These are phyloP conservation scores for Monosporascus sp. DNA, from an alignment of 2,329 filamentous ascomycete genomes.

Conservation along the genomic window DNA sequence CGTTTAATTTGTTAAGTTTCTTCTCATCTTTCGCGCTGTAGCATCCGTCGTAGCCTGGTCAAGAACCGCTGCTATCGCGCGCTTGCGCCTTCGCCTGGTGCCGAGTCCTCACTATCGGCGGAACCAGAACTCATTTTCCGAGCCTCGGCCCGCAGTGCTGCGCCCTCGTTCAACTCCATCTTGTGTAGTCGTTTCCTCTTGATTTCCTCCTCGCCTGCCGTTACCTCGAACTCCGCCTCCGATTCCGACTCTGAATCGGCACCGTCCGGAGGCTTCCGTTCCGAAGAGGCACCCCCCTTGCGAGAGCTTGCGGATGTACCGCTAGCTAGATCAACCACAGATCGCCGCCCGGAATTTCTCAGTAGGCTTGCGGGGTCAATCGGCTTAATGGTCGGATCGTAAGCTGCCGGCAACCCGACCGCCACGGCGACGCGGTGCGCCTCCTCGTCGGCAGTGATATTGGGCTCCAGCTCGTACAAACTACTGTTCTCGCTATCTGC, in stretches of 20 bases:
- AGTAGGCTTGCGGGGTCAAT: constrained; percentile 31
- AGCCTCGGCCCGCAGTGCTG: constrained; percentile 21
- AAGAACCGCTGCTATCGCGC: not conserved
- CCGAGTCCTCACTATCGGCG: constrained; percentile 30
- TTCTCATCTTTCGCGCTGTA: not conserved
- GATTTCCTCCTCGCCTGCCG: constrained; percentile 33
- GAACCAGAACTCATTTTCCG: constrained; percentile 28
- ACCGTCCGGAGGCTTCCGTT: constrained; percentile 33
- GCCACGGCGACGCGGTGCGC: constrained; percentile 60
- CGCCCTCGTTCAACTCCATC: constrained; percentile 29
- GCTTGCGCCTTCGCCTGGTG: constrained; percentile 17
- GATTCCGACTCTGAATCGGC: constrained; percentile 31
- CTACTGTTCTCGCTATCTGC: constrained; percentile 50
- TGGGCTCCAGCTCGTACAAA: constrained; percentile 49
- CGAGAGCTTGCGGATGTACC: constrained; percentile 18
- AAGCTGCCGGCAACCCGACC: constrained; percentile 55
- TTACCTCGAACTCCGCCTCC: constrained; percentile 38
- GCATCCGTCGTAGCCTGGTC: not conserved
- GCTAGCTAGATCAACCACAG: constrained; percentile 10
- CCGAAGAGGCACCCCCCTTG: constrained; percentile 34
- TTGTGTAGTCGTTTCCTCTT: constrained; percentile 34
- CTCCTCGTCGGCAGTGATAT: constrained; percentile 55
- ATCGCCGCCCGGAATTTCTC: constrained; percentile 15
- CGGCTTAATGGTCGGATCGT: constrained; percentile 60
- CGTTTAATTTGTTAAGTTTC: not conserved